These are phyloP conservation scores for Populus nigra DNA, from an alignment of 345 rosid genomes.

Conservation along the genomic window DNA sequence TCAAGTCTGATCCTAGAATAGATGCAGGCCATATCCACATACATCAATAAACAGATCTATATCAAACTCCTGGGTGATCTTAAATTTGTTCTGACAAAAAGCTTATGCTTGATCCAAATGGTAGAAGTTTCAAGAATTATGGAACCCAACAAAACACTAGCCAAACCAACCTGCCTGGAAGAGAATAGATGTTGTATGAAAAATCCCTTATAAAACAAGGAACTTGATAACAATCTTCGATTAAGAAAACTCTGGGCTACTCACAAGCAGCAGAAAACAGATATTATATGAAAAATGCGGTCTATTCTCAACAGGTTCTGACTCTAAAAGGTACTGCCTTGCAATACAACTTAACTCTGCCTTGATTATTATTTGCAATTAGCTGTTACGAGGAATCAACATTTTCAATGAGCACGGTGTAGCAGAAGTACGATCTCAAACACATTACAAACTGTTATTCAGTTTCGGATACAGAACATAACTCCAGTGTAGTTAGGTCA, in stretches of 20 bases:
- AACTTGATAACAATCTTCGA: background rate
- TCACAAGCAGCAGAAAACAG: background rate
- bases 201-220: background rate
- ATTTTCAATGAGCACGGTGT: background rate
- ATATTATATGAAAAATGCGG: background rate
- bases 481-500: conserved; percentile 33
- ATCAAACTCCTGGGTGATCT: no score
- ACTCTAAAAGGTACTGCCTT: background rate
- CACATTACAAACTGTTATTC: conserved; percentile 20
- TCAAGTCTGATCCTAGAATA: background rate
- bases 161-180: background rate
- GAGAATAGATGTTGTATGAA: background rate
- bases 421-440: conserved; percentile 1
- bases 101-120: background rate
- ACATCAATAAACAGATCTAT: background rate
- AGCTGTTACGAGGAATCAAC: background rate
- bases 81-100: background rate
- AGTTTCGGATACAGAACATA: conserved; percentile 12
- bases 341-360: background rate
- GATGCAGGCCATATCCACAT: background rate
- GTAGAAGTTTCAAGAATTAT: background rate
- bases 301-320: background rate
- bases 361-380: background rate
- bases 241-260: background rate
- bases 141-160: background rate